A percentile compares a stretch with the other conserved stretches of the same genome.
Conservation (phyloP, 345 rosid species). For the Brassica juncea region DNA sequence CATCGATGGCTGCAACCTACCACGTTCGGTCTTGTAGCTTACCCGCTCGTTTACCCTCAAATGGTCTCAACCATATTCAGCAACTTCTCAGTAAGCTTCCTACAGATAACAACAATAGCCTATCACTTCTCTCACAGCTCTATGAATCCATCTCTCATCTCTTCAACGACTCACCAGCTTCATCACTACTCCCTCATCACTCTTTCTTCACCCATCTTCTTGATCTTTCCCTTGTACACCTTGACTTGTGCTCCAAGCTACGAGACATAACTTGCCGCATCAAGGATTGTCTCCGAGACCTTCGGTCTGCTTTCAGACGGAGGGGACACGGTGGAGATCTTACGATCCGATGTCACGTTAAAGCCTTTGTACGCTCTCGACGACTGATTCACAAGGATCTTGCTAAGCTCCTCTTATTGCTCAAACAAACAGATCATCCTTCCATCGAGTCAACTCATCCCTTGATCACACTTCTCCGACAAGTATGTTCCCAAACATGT, state of each 20-base stretch:
- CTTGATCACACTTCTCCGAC: conserved; percentile 37
- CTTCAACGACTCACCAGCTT: conserved; percentile 39
- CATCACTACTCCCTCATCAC: conserved; percentile 30
- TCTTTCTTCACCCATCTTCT: conserved; percentile 35
- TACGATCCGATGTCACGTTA: conserved; percentile 39
- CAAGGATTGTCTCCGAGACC: conserved; percentile 52
- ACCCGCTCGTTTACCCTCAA: conserved; percentile 56
- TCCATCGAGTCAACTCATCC: conserved; percentile 21
- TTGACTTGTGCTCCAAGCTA: conserved; percentile 56
- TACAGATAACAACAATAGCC: conserved; percentile 16
- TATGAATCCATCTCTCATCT: conserved; percentile 47
- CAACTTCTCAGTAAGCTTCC: conserved; percentile 32
- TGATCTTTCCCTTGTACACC: conserved; percentile 38
- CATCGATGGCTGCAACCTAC: conserved; percentile 40
- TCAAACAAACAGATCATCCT: conserved; percentile 24
- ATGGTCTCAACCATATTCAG: conserved; percentile 33
- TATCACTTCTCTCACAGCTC: conserved; percentile 46
- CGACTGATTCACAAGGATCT: conserved; percentile 30
- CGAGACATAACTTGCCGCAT: conserved; percentile 46
- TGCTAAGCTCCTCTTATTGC: conserved; percentile 31
- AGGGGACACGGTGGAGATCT: conserved; percentile 47
- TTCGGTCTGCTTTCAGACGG: conserved; percentile 62
- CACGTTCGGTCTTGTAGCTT: conserved; percentile 58
- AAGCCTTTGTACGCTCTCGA: conserved; percentile 32
- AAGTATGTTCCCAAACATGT: conserved; percentile 44